phyloP scores from a whole-genome alignment of 768 basidiomycete species.

The Crepidotus variabilis region DNA sequence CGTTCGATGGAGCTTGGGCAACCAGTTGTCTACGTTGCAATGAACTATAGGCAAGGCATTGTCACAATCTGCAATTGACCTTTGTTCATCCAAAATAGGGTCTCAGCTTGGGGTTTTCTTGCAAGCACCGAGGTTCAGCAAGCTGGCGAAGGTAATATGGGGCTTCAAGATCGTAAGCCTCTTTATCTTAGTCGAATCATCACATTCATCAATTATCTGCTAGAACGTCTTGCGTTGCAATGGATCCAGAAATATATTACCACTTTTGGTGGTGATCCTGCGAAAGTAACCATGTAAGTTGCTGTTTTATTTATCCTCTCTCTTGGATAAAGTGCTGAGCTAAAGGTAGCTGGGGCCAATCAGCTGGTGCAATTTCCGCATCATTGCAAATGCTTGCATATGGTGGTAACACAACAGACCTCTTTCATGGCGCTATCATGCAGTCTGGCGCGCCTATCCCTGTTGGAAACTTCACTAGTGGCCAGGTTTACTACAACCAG shows the following conservation, averaged over 20 bases:
- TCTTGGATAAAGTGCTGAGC: neutral
- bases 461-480: constrained; percentile 19
- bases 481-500: constrained; percentile 39
- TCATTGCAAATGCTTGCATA: constrained; percentile 33
- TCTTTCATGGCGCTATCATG: constrained; percentile 33
- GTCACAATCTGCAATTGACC: too few relatives aligned
- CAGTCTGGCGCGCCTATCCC: constrained; percentile 24
- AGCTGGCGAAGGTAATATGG: constrained; percentile 24
- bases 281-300: constrained; percentile 39
- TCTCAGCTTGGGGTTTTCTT: constrained; percentile 14
- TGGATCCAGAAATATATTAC: constrained; percentile 57
- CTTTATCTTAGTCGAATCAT: neutral
- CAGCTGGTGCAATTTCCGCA: constrained; percentile 42
- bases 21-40: too few relatives aligned
- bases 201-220: neutral
- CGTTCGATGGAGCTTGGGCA: too few relatives aligned
- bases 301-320: neutral
- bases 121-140: constrained; percentile 26
- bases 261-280: constrained; percentile 53
- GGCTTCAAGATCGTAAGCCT: constrained; percentile 28
- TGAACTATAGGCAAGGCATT: too few relatives aligned
- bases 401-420: constrained; percentile 24
- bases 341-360: constrained; percentile 35
- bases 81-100: too few relatives aligned
- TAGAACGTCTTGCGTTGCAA: constrained; percentile 39